A percentile compares a stretch with the other conserved stretches of the same genome.
Conservation (phyloP, 2,329 filamentous ascomycete genomes). For the Penicillium brevicompactum region DNA sequence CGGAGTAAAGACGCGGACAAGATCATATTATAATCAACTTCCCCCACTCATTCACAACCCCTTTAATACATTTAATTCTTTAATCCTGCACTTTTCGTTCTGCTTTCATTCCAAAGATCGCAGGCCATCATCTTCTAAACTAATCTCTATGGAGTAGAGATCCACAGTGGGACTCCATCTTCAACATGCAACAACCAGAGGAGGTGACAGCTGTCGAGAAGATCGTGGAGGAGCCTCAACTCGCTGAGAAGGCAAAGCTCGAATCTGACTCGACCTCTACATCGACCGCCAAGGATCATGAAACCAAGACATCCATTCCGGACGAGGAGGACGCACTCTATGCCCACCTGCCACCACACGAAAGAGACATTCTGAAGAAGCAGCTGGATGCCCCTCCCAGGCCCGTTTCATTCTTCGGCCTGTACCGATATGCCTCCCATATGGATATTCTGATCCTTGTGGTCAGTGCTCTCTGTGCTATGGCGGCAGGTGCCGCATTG, state of each 20-base stretch:
- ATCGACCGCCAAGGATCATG: slow-evolving; percentile 19
- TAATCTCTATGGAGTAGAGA: slow-evolving; percentile 5
- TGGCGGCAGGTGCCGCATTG: slow-evolving; percentile 72
- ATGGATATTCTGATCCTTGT: slow-evolving; percentile 66
- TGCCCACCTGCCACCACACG: slow-evolving; percentile 64
- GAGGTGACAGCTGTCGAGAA: slow-evolving; percentile 19
- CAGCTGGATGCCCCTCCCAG: slow-evolving; percentile 68
- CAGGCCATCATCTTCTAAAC: neutral
- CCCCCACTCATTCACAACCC: neutral
- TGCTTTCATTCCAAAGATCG: neutral
- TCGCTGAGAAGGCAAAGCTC: slow-evolving; percentile 13
- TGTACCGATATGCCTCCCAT: slow-evolving; percentile 71
- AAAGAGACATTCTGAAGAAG: slow-evolving; percentile 66
- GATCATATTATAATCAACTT: neutral
- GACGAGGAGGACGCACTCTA: slow-evolving; percentile 56
- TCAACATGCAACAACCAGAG: slow-evolving; percentile 24
- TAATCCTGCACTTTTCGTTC: neutral
- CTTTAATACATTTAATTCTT: neutral
- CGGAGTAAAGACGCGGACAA: neutral
- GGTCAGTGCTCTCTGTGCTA: slow-evolving; percentile 64
- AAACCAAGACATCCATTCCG: slow-evolving; percentile 38
- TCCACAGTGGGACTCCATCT: neutral
- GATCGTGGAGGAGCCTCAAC: slow-evolving; percentile 11
- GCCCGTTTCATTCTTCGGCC: slow-evolving; percentile 64
- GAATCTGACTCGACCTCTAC: slow-evolving; percentile 28